Evolutionary conservation across 1,284 basidiomycete species (phyloP), one percentile per base, ranked within the genome.

Genomic region (Pholiota adiposa): DNA sequence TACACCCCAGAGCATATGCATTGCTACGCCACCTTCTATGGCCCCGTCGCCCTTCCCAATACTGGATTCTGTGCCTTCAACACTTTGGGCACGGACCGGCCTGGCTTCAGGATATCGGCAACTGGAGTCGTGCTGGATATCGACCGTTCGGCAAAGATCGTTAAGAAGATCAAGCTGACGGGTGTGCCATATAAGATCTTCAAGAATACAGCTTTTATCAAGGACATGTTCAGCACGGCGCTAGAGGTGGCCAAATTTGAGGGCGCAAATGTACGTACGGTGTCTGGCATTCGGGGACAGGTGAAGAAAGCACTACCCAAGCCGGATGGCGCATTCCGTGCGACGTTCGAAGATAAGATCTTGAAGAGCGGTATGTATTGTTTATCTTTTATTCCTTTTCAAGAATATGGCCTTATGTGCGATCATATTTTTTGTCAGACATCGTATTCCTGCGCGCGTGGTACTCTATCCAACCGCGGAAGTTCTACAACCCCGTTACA

Each of bases 1-100:
- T 99, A 99, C 73, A 98, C 97, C 0, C 97, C 97, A 0, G 97
- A 99, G 76, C 97, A 99, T 71, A 98, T 97, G 95, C 97, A 99
- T 74, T 99, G 97, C 70, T 94, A 92, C 69, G 97, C 97, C 2
- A 97, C 96, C 0, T 98, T 99, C 77, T 98, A 96, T 71, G 96
- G 93, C 0, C 96, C 96, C 5, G 89, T 94, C 18, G 81, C 93
- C 1, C 79, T 92, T 0, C 96, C 96, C n/a, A 98, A 98, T 74
- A 98, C 95, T 0, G 96, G 97, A 63, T 94, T 99, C 77, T 98
- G 96, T 73, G 93, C 97, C 0, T 98, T 99, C 83, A 98, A 97
- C 75, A 88, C 92, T 0, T 78, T 99, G 5, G 77, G 82, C 0
- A 79, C 80, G 16, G 85, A 88, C 0, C 81, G 79, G 0, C 78